Evolutionary conservation across 352 stramenopile species (phyloP), one percentile per base, ranked within the genome.

Genomic region (Globisporangium middletonii): DNA sequence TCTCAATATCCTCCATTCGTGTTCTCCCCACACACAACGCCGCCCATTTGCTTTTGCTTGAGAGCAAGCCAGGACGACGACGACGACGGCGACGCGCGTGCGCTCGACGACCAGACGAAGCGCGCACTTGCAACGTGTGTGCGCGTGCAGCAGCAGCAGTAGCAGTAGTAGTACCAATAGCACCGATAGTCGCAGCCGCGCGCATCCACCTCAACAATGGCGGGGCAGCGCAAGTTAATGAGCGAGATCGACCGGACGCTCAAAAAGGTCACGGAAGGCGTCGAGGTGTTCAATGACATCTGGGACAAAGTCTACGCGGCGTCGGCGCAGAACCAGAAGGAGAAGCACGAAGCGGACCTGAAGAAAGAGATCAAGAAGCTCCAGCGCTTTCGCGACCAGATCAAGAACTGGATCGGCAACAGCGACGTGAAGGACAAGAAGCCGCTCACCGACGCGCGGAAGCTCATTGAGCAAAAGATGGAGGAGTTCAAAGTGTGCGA

Each of bases 291-390:
- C 71, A 98, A 99, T 57, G 95, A 99, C 28, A 99, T 99, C 45
- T 99, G 95, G 92, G 96, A 99, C 72, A 99, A 99, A 64, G 96
- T 97, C n/a, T 99, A 99, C 68, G 83, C 79, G 23, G 95, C 96
- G 9, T 86, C 94, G 50, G 86, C 96, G 63, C 97, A 99, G 77
- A 98, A 96, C 65, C 96, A 99, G 71, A 99, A 99, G 72, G 97
- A 99, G 75, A 99, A 99, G 77, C 98, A 99, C 64, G 97, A 99
- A 73, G 85, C 92, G 41, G 97, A 99, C 69, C 74, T 99, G 56
- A 99, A 99, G 75, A 99, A 99, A 64, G 97, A 99, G 84, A 99
- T 99, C 68, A 99, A 99, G 79, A 99, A 99, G 75, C 82, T 99
- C 43, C 97, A 99, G 85, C 84, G 96, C 45, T 91, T 96, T 67